phyloP scores from a whole-genome alignment of 1,284 basidiomycete species.

The Cryptococcus hybrid region DNA sequence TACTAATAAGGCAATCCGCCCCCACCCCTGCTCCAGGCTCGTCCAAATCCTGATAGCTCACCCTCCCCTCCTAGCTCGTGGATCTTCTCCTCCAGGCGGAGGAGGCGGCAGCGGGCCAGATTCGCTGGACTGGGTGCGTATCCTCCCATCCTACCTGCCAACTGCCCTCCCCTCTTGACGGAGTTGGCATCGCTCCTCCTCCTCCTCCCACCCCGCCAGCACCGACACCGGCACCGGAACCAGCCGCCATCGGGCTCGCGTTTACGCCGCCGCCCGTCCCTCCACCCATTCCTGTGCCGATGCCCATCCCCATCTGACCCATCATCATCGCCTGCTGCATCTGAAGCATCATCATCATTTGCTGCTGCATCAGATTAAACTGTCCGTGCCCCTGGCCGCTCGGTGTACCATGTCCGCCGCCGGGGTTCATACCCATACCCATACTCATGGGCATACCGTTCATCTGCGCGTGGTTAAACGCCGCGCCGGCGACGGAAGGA shows the following conservation, averaged over 20 bases:
- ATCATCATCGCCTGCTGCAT: slow-evolving; percentile 49
- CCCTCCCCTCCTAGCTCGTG: slow-evolving; percentile 43
- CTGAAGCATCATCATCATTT: slow-evolving; percentile 52
- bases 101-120: slow-evolving; percentile 21
- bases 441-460: too few relatives aligned
- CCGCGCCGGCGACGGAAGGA: neutral
- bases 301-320: slow-evolving; percentile 16
- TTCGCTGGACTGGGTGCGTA: slow-evolving; percentile 6
- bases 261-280: too few relatives aligned
- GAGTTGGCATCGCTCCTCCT: slow-evolving; percentile 6
- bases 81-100: slow-evolving; percentile 43
- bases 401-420: neutral
- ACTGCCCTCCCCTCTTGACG: slow-evolving; percentile 1
- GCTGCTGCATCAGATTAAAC: slow-evolving; percentile 45
- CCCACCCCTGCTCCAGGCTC: slow-evolving; percentile 37
- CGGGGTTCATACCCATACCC: slow-evolving; percentile 1
- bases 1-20: slow-evolving; percentile 45
- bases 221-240: neutral
- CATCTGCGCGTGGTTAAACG: neutral
- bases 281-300: neutral
- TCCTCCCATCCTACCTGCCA: slow-evolving; percentile 26
- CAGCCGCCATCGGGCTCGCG: neutral
- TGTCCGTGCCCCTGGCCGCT: slow-evolving; percentile 6
- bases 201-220: neutral
- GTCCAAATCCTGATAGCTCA: slow-evolving; percentile 48